These are phyloP conservation scores for Penicillium longicatenatum DNA, from an alignment of 495 filamentous ascomycete species.

Conservation along the genomic window DNA sequence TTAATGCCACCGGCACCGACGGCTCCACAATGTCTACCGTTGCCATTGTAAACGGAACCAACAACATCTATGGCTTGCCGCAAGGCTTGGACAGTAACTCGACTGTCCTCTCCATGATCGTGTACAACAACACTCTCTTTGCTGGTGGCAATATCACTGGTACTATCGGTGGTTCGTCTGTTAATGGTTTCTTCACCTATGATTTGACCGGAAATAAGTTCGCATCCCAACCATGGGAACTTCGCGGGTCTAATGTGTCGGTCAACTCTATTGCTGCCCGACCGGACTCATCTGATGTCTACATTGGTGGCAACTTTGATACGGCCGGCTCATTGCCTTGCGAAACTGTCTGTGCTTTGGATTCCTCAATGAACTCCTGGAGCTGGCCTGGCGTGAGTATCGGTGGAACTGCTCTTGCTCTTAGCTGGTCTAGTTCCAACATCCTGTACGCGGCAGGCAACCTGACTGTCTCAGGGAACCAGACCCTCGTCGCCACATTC, in stretches of 20 bases:
- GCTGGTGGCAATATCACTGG: conserved; percentile 81
- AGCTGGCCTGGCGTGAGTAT: conserved; percentile 70
- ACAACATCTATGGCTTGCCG: conserved; percentile 69
- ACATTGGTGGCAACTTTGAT: conserved; percentile 80
- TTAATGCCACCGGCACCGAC: conserved; percentile 68
- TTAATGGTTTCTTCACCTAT: conserved; percentile 80
- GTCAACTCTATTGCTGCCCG: conserved; percentile 74
- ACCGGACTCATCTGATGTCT: conserved; percentile 70
- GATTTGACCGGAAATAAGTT: conserved; percentile 66
- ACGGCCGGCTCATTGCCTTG: conserved; percentile 83
- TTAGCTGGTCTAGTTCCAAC: conserved; percentile 73
- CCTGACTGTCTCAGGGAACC: conserved; percentile 64
- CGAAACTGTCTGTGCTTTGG: conserved; percentile 76
- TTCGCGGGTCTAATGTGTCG: conserved; percentile 66
- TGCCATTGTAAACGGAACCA: conserved; percentile 66
- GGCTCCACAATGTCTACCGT: conserved; percentile 78
- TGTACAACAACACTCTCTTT: conserved; percentile 70
- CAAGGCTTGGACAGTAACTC: conserved; percentile 68
- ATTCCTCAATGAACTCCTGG: conserved; percentile 70
- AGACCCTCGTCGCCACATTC: conserved; percentile 73
- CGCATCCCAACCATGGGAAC: conserved; percentile 64
- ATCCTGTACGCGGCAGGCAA: conserved; percentile 76
- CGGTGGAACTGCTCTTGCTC: conserved; percentile 64
- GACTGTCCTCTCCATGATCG: conserved; percentile 69
- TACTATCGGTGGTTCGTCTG: conserved; percentile 55